These are phyloP conservation scores for Penicillium lagena DNA, from an alignment of 495 filamentous ascomycete genomes.

Conservation along the genomic window DNA sequence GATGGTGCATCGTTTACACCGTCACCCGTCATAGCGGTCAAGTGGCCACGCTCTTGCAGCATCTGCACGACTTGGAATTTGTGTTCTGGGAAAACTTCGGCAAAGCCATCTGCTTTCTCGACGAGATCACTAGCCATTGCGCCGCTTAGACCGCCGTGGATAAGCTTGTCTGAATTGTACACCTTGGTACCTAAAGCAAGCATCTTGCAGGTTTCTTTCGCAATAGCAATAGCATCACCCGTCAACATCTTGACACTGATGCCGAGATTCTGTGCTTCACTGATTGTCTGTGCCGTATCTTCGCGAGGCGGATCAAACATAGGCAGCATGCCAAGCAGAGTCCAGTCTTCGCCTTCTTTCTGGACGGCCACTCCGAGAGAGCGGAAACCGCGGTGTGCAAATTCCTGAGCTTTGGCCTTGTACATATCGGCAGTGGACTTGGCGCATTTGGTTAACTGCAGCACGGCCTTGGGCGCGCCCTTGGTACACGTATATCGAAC, in stretches of 20 bases:
- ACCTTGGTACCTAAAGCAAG: constrained; percentile 69
- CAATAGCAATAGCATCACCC: constrained; percentile 69
- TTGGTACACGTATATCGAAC: constrained; percentile 62
- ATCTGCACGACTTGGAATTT: constrained; percentile 98
- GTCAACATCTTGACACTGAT: constrained; percentile 73
- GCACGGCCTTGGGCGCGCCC: constrained; percentile 65
- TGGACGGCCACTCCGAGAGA: constrained; percentile 66
- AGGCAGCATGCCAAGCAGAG: constrained; percentile 62
- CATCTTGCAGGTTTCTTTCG: constrained; percentile 75
- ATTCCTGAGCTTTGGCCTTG: constrained; percentile 61
- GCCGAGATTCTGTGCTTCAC: constrained; percentile 64
- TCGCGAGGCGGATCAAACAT: constrained; percentile 74
- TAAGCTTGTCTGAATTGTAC: constrained; percentile 65
- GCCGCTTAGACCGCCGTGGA: constrained; percentile 63
- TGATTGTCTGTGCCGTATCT: constrained; percentile 70
- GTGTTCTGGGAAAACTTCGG: constrained; percentile 93
- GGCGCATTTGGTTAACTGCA: constrained; percentile 56
- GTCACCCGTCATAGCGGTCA: constrained; percentile 97
- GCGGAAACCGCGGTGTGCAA: constrained; percentile 68
- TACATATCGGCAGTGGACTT: constrained; percentile 54
- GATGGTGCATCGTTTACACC: constrained; percentile 97
- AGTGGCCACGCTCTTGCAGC: constrained; percentile 91
- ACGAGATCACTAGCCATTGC: constrained; percentile 65
- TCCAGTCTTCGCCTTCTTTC: constrained; percentile 56
- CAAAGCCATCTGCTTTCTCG: constrained; percentile 68